Evolutionary conservation across 169 alveolate genomes (phyloP), one percentile per base, ranked within the genome.

Genomic region (Eimeria praecox): DNA sequence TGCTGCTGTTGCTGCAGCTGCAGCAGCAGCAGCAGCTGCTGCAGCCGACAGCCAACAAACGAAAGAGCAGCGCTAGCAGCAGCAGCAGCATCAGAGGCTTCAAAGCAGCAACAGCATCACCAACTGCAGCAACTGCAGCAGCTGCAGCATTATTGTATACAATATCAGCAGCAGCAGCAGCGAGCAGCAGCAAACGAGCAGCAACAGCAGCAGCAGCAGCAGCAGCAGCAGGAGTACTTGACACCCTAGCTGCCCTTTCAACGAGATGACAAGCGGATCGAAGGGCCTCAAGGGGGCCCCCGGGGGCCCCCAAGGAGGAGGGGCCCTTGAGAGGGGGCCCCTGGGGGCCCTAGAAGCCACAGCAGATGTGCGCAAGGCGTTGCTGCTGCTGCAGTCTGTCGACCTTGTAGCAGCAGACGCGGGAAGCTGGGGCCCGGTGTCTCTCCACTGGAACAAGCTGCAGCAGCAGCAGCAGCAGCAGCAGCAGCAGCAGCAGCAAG

Each of bases 321-420:
- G 87, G 59, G 59, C 62, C 87, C 56, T 33, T 14, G 0, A 16
- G 5, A 40, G 90, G 71, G 90, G 90, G n/a, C 90, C 66, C 90
- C 44, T 82, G 10, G 73, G n/a, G 42, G 42, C 64, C 52, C 42
- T 46, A 10, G 73, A 8, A 38, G 71, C 64, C 12, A 4, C 90
- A 44, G 90, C 62, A 38, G 44, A 44, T 49, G 66, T 82, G 73
- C 90, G 71, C 49, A 46, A 44, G 49, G 69, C 90, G 27, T 24
- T 38, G 10, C 69, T 46, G 46, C 90, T 46, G 90, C 49, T 82
- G 71, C 20, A 38, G 8, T 35, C 87, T 44, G 87, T 42, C 14
- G 87, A 77, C 35, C 22, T 77, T 42, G 54, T 77, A 12, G 87
- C 87, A 35, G 87, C 87, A 77, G 87, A 77, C 40, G 87, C 52